phyloP scores from a whole-genome alignment of 805 yeast species.

The Starmerella ratchasimensis region DNA sequence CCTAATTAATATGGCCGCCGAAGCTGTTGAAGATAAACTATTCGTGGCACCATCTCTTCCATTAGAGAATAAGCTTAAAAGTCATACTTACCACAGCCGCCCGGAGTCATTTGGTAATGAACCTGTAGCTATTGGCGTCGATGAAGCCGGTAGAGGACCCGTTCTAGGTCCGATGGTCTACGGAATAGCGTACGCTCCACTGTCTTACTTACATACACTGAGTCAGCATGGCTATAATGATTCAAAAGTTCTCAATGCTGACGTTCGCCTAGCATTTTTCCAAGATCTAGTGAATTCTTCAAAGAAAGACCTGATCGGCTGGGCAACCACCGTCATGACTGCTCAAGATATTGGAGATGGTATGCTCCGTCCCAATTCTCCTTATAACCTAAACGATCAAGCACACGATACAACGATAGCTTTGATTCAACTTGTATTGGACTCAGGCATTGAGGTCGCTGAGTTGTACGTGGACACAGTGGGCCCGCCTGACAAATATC shows the following conservation, averaged over 20 bases:
- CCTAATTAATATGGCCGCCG: too few species aligned
- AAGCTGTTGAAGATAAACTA: too few species aligned
- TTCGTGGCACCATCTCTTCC: conserved; percentile 16
- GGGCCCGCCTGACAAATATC: conserved; percentile 84
- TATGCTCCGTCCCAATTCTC: conserved; percentile 59
- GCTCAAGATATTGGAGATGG: conserved; percentile 79
- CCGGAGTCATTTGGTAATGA: conserved; percentile 6
- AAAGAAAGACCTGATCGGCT: conserved; percentile 48
- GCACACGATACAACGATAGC: conserved; percentile 90
- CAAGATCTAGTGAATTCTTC: conserved; percentile 3
- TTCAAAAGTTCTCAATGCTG: conserved; percentile 73
- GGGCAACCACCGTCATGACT: conserved; percentile 74
- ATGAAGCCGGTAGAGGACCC: conserved; percentile 98
- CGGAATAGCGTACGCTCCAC: conserved; percentile 66
- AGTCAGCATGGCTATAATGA: conserved; percentile 76
- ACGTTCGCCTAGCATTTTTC: conserved; percentile 49
- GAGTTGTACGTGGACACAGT: conserved; percentile 89
- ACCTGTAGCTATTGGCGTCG: conserved; percentile 61
- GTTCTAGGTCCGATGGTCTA: conserved; percentile 97
- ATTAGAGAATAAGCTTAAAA: conserved; percentile 10
- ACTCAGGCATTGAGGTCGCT: conserved; percentile 45
- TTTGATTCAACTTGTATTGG: conserved; percentile 52
- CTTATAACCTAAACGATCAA: conserved; percentile 77
- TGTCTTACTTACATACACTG: conserved; percentile 36
- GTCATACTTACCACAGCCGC: conserved; percentile 19